phyloP scores from a whole-genome alignment of 306 rosid genomes.

The Ormosia semicastrata region DNA sequence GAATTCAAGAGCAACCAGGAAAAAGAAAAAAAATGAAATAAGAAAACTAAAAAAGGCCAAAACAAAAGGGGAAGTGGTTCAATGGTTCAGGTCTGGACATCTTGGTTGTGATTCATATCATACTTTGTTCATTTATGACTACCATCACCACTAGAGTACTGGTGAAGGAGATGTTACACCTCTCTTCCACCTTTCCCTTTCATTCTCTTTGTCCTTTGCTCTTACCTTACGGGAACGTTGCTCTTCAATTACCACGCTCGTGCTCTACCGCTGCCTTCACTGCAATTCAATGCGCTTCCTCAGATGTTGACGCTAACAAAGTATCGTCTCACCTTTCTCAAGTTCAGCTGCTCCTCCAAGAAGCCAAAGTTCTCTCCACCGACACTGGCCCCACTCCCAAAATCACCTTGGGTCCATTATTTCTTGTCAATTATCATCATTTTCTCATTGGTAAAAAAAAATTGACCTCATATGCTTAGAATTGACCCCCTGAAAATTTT shows the following conservation, averaged over 20 bases:
- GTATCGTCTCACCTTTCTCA: constrained; percentile 78
- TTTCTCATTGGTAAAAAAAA: background rate
- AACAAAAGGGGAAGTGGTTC: background rate
- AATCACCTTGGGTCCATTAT: constrained; percentile 61
- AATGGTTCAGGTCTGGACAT: no score
- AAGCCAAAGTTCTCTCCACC: constrained; percentile 69
- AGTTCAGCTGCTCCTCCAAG: constrained; percentile 68
- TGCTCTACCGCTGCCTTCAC: constrained; percentile 6
- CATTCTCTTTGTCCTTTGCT: constrained; percentile 8
- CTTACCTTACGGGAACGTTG: background rate
- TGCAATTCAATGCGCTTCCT: constrained; percentile 54
- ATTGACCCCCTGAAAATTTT: no score
- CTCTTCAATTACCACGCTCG: constrained; percentile 23
- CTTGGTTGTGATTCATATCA: background rate
- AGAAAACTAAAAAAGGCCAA: background rate
- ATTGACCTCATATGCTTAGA: no score
- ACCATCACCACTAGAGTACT: constrained; percentile 36
- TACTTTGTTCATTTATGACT: constrained; percentile 39
- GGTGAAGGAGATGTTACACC: constrained; percentile 43
- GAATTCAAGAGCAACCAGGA: no score
- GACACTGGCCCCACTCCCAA: constrained; percentile 61
- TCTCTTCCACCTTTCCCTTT: constrained; percentile 26
- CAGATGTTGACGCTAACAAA: constrained; percentile 41
- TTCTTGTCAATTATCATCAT: background rate
- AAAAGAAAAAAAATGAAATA: background rate